Conservation (phyloP, 2,329 filamentous ascomycete genomes). For the Trichophyton rubrum region DNA sequence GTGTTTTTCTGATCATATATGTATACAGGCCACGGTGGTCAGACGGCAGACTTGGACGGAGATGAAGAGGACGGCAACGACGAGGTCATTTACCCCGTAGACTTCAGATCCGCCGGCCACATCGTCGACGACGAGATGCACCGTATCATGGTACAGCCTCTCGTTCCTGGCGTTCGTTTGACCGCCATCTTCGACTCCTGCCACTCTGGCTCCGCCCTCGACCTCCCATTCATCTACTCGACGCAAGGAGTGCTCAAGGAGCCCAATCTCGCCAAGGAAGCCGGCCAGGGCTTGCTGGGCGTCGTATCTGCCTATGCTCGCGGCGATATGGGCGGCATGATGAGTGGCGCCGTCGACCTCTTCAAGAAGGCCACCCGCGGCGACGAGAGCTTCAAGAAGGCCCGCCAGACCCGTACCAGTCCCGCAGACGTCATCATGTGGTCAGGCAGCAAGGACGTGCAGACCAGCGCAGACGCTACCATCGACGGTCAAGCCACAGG, state of each 20-base stretch:
- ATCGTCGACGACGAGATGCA: conserved; percentile 73
- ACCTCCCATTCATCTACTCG: conserved; percentile 55
- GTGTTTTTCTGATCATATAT: conserved; percentile 10
- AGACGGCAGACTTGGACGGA: conserved; percentile 59
- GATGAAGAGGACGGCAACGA: conserved; percentile 69
- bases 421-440: conserved; percentile 96
- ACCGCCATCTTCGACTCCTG: conserved; percentile 59
- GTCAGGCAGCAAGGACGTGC: conserved; percentile 90
- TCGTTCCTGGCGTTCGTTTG: conserved; percentile 68
- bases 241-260: conserved; percentile 57
- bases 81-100: conserved; percentile 67
- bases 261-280: conserved; percentile 55
- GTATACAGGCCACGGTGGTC: conserved; percentile 55
- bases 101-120: conserved; percentile 56
- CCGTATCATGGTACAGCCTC: conserved; percentile 59
- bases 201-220: conserved; percentile 54
- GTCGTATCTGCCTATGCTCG: conserved; percentile 66
- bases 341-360: conserved; percentile 65
- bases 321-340: conserved; percentile 72
- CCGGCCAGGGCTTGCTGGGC: conserved; percentile 50
- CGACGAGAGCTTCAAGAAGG: conserved; percentile 65
- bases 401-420: conserved; percentile 79
- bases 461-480: conserved; percentile 86
- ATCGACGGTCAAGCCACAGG: conserved; percentile 84
- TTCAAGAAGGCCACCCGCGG: conserved; percentile 78